Evolutionary conservation across 2,329 filamentous ascomycete species (phyloP).

Genomic region (Pseudocercospora fijiensis): DNA sequence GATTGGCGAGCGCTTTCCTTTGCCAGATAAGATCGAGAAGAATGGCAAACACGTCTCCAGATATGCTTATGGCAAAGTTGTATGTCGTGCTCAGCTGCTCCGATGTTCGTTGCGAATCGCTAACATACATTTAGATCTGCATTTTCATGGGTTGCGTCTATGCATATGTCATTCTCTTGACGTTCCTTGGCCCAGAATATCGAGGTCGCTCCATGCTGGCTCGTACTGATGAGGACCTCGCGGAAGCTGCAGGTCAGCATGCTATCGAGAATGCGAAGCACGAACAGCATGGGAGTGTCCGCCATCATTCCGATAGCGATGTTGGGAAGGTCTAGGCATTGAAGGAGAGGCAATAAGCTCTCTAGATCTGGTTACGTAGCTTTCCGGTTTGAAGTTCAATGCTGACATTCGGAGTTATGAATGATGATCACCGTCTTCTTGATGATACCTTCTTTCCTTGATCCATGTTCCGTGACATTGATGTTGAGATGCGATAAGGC

Average conservation of each 20-base stretch:
- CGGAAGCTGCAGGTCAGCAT: slow-evolving; percentile 32
- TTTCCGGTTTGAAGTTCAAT: neutral
- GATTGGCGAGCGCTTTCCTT: slow-evolving; percentile 45
- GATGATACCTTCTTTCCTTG: neutral
- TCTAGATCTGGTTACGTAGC: neutral
- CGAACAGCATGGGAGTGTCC: slow-evolving; percentile 10
- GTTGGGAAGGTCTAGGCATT: slow-evolving; percentile 11
- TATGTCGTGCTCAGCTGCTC: slow-evolving; percentile 61
- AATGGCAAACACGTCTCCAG: slow-evolving; percentile 40
- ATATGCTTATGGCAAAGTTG: slow-evolving; percentile 52
- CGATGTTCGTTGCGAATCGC: neutral
- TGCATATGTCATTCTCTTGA: slow-evolving; percentile 61
- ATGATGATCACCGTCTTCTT: neutral
- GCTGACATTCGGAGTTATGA: neutral
- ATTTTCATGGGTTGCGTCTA: slow-evolving; percentile 82
- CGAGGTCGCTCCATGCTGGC: slow-evolving; percentile 39
- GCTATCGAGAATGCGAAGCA: slow-evolving; percentile 14
- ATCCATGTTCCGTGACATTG: neutral
- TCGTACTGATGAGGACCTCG: slow-evolving; percentile 33
- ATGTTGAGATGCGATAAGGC: neutral
- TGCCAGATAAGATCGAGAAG: slow-evolving; percentile 42
- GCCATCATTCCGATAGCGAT: slow-evolving; percentile 14
- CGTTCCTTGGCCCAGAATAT: slow-evolving; percentile 60
- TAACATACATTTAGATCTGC: slow-evolving; percentile 23
- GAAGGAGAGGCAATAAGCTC: neutral